Conservation (phyloP, 2,329 filamentous ascomycete species). For the Gyromitra esculenta region DNA sequence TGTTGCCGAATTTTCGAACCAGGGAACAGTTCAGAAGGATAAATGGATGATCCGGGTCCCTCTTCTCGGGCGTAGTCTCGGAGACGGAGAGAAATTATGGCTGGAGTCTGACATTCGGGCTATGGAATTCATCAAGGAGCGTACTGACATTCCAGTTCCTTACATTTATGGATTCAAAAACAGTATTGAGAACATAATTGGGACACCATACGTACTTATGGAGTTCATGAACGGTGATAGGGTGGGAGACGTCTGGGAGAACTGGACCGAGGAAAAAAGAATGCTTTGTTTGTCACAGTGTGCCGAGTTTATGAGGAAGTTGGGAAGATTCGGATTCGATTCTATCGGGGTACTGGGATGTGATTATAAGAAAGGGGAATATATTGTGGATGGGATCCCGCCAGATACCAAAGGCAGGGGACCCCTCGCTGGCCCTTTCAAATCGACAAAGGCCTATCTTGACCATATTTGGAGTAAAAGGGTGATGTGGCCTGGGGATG, state of each 20-base stretch:
- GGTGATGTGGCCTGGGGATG: background rate
- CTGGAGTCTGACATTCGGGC: constrained; percentile 36
- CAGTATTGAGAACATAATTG: constrained; percentile 25
- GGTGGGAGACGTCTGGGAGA: constrained; percentile 32
- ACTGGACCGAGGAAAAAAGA: constrained; percentile 33
- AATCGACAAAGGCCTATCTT: constrained; percentile 22
- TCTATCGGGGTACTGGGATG: constrained; percentile 30
- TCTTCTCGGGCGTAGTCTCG: background rate
- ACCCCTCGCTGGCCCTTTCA: constrained; percentile 21
- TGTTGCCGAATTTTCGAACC: constrained; percentile 22
- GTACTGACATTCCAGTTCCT: constrained; percentile 38
- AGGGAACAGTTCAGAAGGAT: background rate
- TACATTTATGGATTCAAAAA: constrained; percentile 25
- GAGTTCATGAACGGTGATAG: constrained; percentile 34
- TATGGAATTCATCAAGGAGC: constrained; percentile 37
- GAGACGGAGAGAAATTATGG: constrained; percentile 22
- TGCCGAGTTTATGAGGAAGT: constrained; percentile 21
- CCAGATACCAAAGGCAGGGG: background rate
- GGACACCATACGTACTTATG: constrained; percentile 29
- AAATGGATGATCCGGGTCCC: constrained; percentile 39
- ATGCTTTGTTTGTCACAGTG: constrained; percentile 35
- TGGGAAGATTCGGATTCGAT: constrained; percentile 23
- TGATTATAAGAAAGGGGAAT: constrained; percentile 18
- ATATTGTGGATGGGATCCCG: constrained; percentile 24
- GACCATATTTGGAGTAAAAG: constrained; percentile 23